A percentile compares a stretch with the other conserved stretches of the same genome.
These are phyloP conservation scores for Coemansia sp. DNA, from an alignment of 192 early-diverging fungal genomes.

Conservation along the genomic window DNA sequence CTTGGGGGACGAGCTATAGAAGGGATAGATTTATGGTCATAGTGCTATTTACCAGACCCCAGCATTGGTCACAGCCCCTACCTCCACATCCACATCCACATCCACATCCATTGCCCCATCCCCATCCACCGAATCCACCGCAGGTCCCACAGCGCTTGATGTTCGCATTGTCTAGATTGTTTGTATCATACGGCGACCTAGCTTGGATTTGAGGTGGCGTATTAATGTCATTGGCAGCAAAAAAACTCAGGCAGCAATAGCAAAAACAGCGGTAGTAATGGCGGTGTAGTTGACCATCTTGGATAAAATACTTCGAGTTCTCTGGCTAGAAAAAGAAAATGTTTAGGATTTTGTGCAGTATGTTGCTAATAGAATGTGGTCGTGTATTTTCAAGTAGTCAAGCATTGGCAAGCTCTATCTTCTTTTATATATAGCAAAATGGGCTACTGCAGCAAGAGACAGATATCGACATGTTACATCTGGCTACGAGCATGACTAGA, in stretches of 20 bases:
- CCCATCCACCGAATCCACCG: background rate
- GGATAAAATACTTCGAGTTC: background rate
- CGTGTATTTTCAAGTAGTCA: background rate
- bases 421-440: background rate
- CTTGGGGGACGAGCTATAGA: background rate
- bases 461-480: background rate
- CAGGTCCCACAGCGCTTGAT: background rate
- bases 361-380: background rate
- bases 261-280: background rate
- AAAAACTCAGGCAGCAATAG: background rate
- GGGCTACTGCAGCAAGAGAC: background rate
- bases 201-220: background rate
- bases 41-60: background rate
- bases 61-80: background rate
- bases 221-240: background rate
- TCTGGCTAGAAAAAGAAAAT: background rate
- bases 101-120: background rate
- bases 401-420: background rate
- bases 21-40: background rate
- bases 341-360: background rate
- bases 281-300: background rate
- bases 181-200: background rate
- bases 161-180: background rate
- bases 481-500: background rate
- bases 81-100: background rate